Conservation (phyloP, 257 asterid genomes). For the Datura wrightii region DNA sequence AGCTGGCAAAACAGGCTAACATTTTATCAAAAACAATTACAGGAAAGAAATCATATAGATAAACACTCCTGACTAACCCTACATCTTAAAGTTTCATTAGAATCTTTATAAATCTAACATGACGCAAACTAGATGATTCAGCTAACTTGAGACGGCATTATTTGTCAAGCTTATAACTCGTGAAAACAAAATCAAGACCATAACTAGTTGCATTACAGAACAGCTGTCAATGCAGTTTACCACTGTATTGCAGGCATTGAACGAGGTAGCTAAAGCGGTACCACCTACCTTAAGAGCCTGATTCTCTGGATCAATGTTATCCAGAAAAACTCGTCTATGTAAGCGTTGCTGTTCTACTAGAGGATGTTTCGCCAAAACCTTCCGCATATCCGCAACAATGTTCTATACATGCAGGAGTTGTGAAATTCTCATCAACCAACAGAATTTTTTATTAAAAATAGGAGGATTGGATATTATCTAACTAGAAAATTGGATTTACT, state of each 20-base stretch:
- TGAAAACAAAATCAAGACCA: constrained; percentile 7
- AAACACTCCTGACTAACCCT: not conserved
- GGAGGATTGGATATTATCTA: not conserved
- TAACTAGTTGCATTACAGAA: not conserved
- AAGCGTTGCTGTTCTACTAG: constrained; percentile 91
- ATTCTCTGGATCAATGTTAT: constrained; percentile 76
- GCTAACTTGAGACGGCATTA: constrained; percentile 2
- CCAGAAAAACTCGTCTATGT: constrained; percentile 89
- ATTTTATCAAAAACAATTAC: not conserved
- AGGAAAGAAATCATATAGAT: not conserved
- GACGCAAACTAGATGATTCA: not conserved
- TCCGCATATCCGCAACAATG: constrained; percentile 96
- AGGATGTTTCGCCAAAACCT: constrained; percentile 87
- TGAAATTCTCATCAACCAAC: constrained; percentile 27
- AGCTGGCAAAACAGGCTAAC: not conserved
- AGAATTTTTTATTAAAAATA: not conserved
- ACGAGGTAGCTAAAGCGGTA: constrained; percentile 34
- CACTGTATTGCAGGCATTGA: not conserved
- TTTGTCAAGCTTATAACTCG: not conserved
- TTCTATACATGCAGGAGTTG: constrained; percentile 50
- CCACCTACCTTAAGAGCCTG: constrained; percentile 87
- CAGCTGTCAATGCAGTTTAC: not conserved
- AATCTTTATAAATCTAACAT: not conserved
- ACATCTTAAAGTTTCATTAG: not conserved
- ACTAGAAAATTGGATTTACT: constrained; percentile 35